Percentiles rank a stretch among this genome's conserved stretches.
Conservation (phyloP, 108 stramenopile genomes). For the Conticribra weissflogii region DNA sequence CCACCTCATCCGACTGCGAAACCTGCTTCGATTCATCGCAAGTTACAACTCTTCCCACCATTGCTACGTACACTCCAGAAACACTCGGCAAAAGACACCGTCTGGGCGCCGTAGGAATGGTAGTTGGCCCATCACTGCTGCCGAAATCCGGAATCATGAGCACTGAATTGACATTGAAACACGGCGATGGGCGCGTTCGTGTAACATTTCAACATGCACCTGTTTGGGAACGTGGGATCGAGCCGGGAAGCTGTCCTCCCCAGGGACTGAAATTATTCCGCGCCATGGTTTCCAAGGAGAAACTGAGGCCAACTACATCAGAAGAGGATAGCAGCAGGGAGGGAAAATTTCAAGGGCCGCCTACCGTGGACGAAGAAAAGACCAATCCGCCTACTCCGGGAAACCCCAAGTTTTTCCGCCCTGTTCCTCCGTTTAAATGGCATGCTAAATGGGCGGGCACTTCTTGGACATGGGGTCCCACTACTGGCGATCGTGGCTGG, state of each 20-base stretch:
- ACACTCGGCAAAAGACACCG: slow-evolving; percentile 45
- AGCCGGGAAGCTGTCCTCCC: slow-evolving; percentile 80
- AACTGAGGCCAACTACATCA: slow-evolving; percentile 38
- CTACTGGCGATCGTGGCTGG: slow-evolving; percentile 84
- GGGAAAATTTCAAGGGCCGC: slow-evolving; percentile 53
- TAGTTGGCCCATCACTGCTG: slow-evolving; percentile 71
- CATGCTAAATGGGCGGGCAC: slow-evolving; percentile 83
- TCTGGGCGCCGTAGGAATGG: slow-evolving; percentile 61
- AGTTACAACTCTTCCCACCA: slow-evolving; percentile 55
- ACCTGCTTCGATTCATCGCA: slow-evolving; percentile 82
- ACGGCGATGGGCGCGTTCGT: slow-evolving; percentile 80
- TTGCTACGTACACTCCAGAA: slow-evolving; percentile 63
- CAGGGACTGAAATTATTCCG: slow-evolving; percentile 84
- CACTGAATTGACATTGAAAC: slow-evolving; percentile 74
- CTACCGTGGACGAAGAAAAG: slow-evolving; percentile 65
- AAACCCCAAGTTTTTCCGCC: slow-evolving; percentile 69
- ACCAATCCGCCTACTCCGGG: slow-evolving; percentile 51
- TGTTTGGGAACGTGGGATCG: slow-evolving; percentile 79
- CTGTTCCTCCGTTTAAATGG: slow-evolving; percentile 83
- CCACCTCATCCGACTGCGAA: slow-evolving; percentile 74
- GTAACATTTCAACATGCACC: slow-evolving; percentile 89
- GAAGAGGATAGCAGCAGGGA: slow-evolving; percentile 22
- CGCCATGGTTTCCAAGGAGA: slow-evolving; percentile 72
- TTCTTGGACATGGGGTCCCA: slow-evolving; percentile 85
- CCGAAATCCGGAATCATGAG: slow-evolving; percentile 69